These are phyloP conservation scores for Paramecium pentaurelia DNA, from an alignment of 73 alveolate genomes.

Conservation along the genomic window DNA sequence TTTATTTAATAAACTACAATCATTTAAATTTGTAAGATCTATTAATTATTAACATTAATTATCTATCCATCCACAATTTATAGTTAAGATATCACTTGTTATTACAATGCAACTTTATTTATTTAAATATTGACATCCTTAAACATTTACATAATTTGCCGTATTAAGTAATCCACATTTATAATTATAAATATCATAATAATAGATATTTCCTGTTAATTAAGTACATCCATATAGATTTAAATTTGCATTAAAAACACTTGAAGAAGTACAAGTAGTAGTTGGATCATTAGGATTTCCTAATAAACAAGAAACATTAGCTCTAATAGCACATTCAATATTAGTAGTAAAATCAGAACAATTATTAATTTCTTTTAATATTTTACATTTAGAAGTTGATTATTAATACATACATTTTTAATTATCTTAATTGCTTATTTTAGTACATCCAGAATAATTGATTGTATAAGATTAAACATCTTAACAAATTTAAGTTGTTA, in stretches of 20 bases:
- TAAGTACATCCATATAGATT: not conserved
- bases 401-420: not conserved
- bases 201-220: not conserved
- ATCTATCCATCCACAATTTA: not conserved
- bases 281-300: not conserved
- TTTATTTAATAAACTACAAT: conserved; percentile 1
- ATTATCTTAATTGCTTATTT: not conserved
- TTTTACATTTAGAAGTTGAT: not conserved
- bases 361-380: not conserved
- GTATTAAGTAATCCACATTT: not conserved
- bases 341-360: not conserved
- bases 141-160: not conserved
- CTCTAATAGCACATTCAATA: not conserved
- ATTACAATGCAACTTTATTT: not conserved
- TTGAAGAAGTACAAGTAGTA: not conserved
- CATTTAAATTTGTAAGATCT: not conserved
- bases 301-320: not conserved
- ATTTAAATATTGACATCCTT: not conserved
- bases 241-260: not conserved
- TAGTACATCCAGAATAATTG: not conserved
- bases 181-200: not conserved
- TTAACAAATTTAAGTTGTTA: not conserved
- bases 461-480: not conserved
- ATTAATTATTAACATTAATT: not conserved
- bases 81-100: not conserved